Evolutionary conservation across 2,329 filamentous ascomycete genomes (phyloP).

Genomic region (Penicillium polonicum): DNA sequence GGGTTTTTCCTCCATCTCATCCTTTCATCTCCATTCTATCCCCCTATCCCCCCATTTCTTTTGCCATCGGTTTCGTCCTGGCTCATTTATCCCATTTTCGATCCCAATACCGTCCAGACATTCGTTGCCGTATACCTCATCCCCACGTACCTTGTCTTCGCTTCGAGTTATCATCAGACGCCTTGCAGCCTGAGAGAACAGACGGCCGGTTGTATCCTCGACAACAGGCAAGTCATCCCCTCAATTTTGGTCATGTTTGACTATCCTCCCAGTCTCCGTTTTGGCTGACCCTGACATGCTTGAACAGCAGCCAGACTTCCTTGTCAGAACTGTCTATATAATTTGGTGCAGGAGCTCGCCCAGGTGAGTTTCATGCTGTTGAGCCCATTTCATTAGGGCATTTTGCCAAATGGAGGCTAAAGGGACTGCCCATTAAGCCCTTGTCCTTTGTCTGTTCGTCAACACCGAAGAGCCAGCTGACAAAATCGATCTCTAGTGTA

Average conservation of each 20-base stretch:
- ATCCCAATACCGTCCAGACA: constrained; percentile 6
- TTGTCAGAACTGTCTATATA: constrained; percentile 6
- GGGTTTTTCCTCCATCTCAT: constrained; percentile 16
- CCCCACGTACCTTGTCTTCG: not conserved
- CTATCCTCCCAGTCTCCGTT: not conserved
- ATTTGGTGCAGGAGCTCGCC: not conserved
- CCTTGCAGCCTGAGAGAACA: not conserved
- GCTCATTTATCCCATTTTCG: not conserved
- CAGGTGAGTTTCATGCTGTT: constrained; percentile 7
- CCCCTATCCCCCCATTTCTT: constrained; percentile 12
- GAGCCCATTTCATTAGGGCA: not conserved
- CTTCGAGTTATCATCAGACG: not conserved
- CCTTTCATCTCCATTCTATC: constrained; percentile 32
- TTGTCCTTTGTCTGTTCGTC: not conserved
- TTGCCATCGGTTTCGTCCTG: constrained; percentile 17
- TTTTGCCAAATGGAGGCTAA: not conserved
- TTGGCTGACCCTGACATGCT: not conserved
- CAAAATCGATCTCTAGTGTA: not conserved
- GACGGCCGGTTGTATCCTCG: not conserved
- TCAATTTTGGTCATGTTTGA: not conserved
- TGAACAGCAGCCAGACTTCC: not conserved
- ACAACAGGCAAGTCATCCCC: not conserved
- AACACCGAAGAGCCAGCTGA: not conserved
- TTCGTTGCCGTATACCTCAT: constrained; percentile 8
- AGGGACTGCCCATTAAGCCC: not conserved